Base-by-base conservation (phyloP, 208 protist genomes). In the Leishmania tarentolae region DNA sequence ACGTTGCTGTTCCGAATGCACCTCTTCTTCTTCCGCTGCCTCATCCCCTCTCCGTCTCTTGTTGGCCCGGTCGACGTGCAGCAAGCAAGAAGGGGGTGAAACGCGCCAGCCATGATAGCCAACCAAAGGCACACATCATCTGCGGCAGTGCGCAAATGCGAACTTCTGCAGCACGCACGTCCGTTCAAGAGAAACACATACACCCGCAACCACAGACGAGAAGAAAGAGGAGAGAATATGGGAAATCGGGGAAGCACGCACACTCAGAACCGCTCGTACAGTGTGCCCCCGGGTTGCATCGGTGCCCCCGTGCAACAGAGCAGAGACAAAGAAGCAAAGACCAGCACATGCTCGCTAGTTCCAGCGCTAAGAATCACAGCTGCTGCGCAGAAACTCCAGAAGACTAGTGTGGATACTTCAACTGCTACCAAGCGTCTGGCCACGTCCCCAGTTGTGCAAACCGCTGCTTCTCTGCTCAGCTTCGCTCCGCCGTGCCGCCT, bases 391-490 rank as follows among this genome's bases (percentile, higher is more conserved):
- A 8, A 7, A 56, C 17, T 21, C 11, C 19, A 44, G 19, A 40
- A 76, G 40, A 44, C 31, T 15, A 76, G 72, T 50, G 31, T 15
- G 31, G 72, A 31, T 31, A 76, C 42, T 50, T 87, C 66, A 87
- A 74, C 73, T 76, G 47, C 76, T 79, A 71, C 86, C 83, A 19
- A 86, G 74, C 28, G 69, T 52, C 42, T 80, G 84, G 3, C 87
- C 84, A 57, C 61, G 76, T 17, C 85, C 83, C 86, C 86, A 91
- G 66, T 40, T 81, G 83, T 90, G 83, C 31, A 53, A 72, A 53
- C 71, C 71, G 47, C 75, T 78, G 72, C 53, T 73, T 31, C 65
- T 37, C 61, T 81, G 75, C 63, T 68, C 57, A 35, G 72, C 24
- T 17, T 69, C 75, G 75, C 37, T 59, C 63, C 75, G 73, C 53